These are phyloP conservation scores for Penicillium sp. DNA, from an alignment of 2,329 filamentous ascomycete species.

Conservation along the genomic window DNA sequence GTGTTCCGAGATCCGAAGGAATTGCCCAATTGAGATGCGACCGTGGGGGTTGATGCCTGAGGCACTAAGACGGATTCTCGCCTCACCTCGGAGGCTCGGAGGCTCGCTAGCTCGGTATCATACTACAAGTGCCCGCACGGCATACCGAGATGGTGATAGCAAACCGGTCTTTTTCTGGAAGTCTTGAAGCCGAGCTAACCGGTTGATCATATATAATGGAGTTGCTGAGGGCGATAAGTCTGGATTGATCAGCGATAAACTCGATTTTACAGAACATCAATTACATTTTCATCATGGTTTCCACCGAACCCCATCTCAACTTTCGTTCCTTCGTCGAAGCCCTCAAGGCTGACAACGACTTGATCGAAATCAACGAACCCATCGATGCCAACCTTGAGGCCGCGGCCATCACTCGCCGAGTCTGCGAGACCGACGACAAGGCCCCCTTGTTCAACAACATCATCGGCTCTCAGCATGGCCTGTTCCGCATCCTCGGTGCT, in stretches of 20 bases:
- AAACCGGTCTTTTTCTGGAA: neutral
- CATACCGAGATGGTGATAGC: neutral
- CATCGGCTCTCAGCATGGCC: conserved; percentile 48
- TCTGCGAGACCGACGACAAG: conserved; percentile 49
- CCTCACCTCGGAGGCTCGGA: neutral
- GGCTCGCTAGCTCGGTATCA: neutral
- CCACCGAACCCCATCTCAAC: conserved; percentile 32
- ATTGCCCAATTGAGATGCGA: neutral
- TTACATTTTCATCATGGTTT: conserved; percentile 7
- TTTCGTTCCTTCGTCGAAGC: conserved; percentile 52
- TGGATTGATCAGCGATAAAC: neutral
- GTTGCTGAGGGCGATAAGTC: neutral
- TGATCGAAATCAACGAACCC: conserved; percentile 46
- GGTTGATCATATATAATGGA: neutral
- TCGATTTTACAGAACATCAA: neutral
- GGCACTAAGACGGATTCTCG: neutral
- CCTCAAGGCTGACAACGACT: conserved; percentile 46
- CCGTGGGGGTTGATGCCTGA: neutral
- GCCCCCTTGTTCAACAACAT: conserved; percentile 57
- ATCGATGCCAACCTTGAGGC: conserved; percentile 51
- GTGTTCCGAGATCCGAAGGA: neutral
- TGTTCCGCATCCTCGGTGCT: conserved; percentile 53
- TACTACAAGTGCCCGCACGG: neutral
- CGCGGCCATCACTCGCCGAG: conserved; percentile 50
- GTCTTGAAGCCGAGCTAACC: neutral